Evolutionary conservation across 2,329 filamentous ascomycete genomes (phyloP).

Genomic region (Truncatella angustata): DNA sequence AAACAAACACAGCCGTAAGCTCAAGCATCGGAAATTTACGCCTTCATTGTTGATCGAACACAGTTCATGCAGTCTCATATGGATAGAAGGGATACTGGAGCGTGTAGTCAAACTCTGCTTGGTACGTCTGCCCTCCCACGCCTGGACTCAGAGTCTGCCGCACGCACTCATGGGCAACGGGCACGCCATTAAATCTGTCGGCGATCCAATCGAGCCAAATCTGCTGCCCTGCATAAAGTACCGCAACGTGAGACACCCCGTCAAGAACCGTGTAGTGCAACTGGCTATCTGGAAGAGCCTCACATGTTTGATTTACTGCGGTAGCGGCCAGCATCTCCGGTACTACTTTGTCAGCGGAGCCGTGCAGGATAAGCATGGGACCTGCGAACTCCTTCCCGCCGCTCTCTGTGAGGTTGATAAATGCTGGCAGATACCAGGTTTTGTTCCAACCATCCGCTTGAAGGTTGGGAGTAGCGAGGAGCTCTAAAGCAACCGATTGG

Average conservation of each 20-base stretch:
- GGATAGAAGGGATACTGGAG: slow-evolving; percentile 6
- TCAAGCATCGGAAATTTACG: too few species aligned
- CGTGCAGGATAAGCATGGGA: slow-evolving; percentile 1
- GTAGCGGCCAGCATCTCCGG: not conserved
- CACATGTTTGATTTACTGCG: slow-evolving; percentile 5
- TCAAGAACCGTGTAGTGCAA: slow-evolving; percentile 5
- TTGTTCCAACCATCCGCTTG: not conserved
- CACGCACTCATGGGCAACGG: not conserved
- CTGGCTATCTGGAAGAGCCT: not conserved
- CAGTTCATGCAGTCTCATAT: slow-evolving; percentile 5
- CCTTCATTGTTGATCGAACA: too few species aligned
- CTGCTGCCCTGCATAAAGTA: slow-evolving; percentile 8
- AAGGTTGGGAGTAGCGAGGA: not conserved
- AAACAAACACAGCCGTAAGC: too few species aligned
- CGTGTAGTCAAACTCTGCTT: slow-evolving; percentile 5
- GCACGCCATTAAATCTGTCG: slow-evolving; percentile 3
- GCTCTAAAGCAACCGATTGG: slow-evolving; percentile 4
- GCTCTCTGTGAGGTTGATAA: not conserved
- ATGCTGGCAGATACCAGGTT: slow-evolving; percentile 1
- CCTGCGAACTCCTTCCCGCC: slow-evolving; percentile 4
- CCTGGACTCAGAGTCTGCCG: not conserved
- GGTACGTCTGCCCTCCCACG: not conserved
- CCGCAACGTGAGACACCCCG: slow-evolving; percentile 5
- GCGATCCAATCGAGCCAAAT: slow-evolving; percentile 10
- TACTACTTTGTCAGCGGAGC: not conserved